Evolutionary conservation across 257 asterid species (phyloP).

Genomic region (Solanum rostratum): DNA sequence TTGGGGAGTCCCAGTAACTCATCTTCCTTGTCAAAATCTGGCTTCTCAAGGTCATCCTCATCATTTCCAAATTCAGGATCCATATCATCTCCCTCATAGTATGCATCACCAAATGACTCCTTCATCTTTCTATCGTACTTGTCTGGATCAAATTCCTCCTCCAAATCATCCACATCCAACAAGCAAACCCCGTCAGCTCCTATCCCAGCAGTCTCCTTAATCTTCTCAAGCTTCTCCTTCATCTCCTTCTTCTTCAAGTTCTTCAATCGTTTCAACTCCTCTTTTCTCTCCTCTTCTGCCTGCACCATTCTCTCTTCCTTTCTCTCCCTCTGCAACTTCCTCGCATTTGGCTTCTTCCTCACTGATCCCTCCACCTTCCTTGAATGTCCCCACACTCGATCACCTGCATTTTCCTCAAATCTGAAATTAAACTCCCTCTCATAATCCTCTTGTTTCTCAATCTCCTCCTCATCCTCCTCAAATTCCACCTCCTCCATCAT

Average conservation of each 20-base stretch:
- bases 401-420: conserved; percentile 74
- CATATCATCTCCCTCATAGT: conserved; percentile 54
- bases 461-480: conserved; percentile 64
- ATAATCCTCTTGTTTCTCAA: conserved; percentile 71
- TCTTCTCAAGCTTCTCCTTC: conserved; percentile 64
- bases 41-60: conserved; percentile 43
- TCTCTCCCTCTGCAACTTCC: conserved; percentile 78
- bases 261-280: conserved; percentile 78
- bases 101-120: conserved; percentile 43
- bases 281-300: conserved; percentile 58
- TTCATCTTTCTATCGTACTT: conserved; percentile 76
- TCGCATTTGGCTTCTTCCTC: conserved; percentile 55
- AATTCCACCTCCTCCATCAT: conserved; percentile 22
- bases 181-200: conserved; percentile 27
- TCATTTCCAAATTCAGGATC: conserved; percentile 59
- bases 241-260: conserved; percentile 81
- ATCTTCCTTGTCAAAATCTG: conserved; percentile 78
- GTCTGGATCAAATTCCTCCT: conserved; percentile 65
- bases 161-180: conserved; percentile 59
- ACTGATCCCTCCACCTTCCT: conserved; percentile 76
- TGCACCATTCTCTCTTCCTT: conserved; percentile 63
- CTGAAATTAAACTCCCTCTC: conserved; percentile 69
- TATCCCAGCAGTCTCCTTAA: conserved; percentile 67
- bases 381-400: conserved; percentile 64
- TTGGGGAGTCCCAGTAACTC: conserved; percentile 69